A percentile compares a stretch with the other conserved stretches of the same genome.
Evolutionary conservation across 495 filamentous ascomycete species (phyloP).

Genomic region (Pseudotulostoma volvatum): DNA sequence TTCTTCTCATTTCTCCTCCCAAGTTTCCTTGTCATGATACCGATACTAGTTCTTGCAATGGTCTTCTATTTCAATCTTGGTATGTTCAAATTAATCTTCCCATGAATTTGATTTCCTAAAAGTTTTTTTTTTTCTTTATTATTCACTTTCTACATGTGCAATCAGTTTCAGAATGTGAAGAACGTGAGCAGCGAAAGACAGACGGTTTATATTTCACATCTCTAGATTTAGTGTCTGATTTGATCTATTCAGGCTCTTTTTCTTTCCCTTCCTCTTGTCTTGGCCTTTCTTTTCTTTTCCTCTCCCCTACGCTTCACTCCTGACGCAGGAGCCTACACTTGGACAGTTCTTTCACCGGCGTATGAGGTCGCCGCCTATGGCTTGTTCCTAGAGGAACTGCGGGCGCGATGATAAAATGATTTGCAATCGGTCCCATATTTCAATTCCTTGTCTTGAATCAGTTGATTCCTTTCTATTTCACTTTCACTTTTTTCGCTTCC

Average conservation of each 20-base stretch:
- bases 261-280: too few relatives aligned
- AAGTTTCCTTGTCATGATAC: conserved; percentile 4
- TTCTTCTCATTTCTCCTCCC: conserved; percentile 4
- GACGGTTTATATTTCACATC: neutral
- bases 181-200: neutral
- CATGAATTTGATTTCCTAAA: conserved; percentile 3
- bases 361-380: too few relatives aligned
- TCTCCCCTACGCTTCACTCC: neutral
- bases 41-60: conserved; percentile 1
- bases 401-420: neutral
- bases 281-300: neutral
- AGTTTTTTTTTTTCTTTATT: conserved; percentile 10
- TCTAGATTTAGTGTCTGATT: neutral
- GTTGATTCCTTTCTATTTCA: conserved; percentile 12
- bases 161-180: neutral
- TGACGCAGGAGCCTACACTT: too few relatives aligned
- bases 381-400: neutral
- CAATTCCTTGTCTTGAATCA: conserved; percentile 11
- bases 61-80: conserved; percentile 1
- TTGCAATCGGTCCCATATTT: conserved; percentile 16
- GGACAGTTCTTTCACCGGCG: too few relatives aligned
- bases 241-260: too few relatives aligned
- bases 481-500: conserved; percentile 10
- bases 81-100: conserved; percentile 2
- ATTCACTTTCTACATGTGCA: neutral